Conservation (phyloP, 2,329 filamentous ascomycete species). For the Aplosporella prunicola region DNA sequence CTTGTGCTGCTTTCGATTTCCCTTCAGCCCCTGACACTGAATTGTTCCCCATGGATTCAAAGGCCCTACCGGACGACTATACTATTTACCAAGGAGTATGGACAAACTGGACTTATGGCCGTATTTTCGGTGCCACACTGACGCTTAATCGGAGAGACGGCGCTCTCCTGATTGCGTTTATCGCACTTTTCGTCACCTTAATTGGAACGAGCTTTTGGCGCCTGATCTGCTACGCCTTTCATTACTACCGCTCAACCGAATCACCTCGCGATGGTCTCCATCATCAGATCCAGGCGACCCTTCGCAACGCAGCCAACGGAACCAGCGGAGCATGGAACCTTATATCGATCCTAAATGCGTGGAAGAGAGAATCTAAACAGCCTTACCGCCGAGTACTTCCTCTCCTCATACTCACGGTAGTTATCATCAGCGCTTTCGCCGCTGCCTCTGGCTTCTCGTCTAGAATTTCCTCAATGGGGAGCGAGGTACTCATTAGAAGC, state of each 20-base stretch:
- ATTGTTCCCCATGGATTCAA: too few relatives aligned
- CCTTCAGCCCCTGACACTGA: too few relatives aligned
- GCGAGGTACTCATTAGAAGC: constrained; percentile 6
- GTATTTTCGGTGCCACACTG: constrained; percentile 23
- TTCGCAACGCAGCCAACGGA: constrained; percentile 8
- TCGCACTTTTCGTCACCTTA: constrained; percentile 24
- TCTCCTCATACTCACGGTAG: not conserved
- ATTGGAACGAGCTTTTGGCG: constrained; percentile 16
- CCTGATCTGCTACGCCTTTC: constrained; percentile 14
- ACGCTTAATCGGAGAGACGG: constrained; percentile 22
- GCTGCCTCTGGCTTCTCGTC: constrained; percentile 11
- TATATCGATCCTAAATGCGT: not conserved
- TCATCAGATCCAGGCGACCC: constrained; percentile 14
- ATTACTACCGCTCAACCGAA: constrained; percentile 14
- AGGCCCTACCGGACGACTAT: too few relatives aligned
- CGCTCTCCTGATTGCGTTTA: constrained; percentile 25
- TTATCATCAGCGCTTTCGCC: constrained; percentile 2
- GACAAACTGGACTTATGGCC: constrained; percentile 26
- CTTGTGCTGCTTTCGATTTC: too few relatives aligned
- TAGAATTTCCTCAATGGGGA: constrained; percentile 4
- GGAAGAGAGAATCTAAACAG: not conserved
- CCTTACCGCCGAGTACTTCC: not conserved
- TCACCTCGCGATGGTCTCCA: constrained; percentile 17
- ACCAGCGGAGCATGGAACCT: not conserved
- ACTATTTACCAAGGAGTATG: constrained; percentile 21